Base-by-base conservation (phyloP, 1,284 basidiomycete species). In the Calocybe gambosa region DNA sequence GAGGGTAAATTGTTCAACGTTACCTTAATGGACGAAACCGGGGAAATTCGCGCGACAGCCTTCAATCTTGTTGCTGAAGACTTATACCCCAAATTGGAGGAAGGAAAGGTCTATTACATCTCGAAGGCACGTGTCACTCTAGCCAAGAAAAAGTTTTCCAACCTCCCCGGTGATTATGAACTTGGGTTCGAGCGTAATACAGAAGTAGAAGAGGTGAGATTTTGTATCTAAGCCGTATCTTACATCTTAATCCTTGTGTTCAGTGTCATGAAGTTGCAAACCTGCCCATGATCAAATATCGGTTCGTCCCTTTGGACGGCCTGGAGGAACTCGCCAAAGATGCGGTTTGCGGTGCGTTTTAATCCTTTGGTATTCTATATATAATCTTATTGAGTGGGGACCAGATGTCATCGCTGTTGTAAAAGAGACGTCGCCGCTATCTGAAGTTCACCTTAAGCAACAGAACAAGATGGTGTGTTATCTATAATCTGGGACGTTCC, bases 131-230 rank as follows among this genome's bases (percentile, higher is more conserved):
- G 89, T 45, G 87, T 99, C 60, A 90, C 91, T 61, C 82, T 98
- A 25, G 94, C 95, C 38, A 99, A 98, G 73, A 98, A 95, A 71
- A 95, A 97, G 68, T 99, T 96, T 66, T 89, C 81, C 43, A 92
- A 89, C 60, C 67, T 96, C 40, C 71, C 78, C 55, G 97, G 96
- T 63, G 94, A 99, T 62, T 99, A 99, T 61, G 95, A 99, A 63
- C 82, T 99, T 51, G 77, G 73, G 40, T 77, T 99, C n/a, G 92
- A 94, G 54, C 82, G 78, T 52, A 74, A 78, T 45, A 93, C 92
- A 0, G 86, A 90, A 55, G 74, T 96, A 21, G 84, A 89, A 62
- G 89, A 89, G 74, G 86, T 84, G 45, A 20, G 67, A 9, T 50
- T 23, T 28, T 29, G 34, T 35, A 19, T 8, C 38, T 3, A 10